Evolutionary conservation across 1,139 yeast genomes (phyloP).

Genomic region (Geotrichum candidum): DNA sequence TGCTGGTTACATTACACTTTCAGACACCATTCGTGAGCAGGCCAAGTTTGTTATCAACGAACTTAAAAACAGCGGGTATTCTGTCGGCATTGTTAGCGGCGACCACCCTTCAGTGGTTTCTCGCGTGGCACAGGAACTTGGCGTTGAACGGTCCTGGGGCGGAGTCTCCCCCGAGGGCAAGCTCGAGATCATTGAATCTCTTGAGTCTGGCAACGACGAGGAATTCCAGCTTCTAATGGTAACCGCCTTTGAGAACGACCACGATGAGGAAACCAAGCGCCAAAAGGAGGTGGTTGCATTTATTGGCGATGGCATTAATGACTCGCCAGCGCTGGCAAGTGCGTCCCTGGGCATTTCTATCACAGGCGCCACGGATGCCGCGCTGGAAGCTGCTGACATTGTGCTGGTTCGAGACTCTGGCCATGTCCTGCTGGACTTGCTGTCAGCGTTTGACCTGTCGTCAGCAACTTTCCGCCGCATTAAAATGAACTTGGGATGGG

Average conservation of each 20-base stretch:
- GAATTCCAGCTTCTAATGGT: neutral
- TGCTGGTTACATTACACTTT: slow-evolving; percentile 59
- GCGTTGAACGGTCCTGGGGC: slow-evolving; percentile 68
- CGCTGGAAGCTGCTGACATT: slow-evolving; percentile 90
- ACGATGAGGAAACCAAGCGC: neutral
- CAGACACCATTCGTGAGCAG: slow-evolving; percentile 66
- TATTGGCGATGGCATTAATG: slow-evolving; percentile 96
- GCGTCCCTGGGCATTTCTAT: slow-evolving; percentile 89
- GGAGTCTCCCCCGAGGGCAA: slow-evolving; percentile 76
- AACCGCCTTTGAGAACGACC: neutral
- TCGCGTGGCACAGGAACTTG: slow-evolving; percentile 59
- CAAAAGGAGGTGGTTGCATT: slow-evolving; percentile 51
- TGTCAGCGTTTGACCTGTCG: slow-evolving; percentile 72
- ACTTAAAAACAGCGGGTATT: slow-evolving; percentile 49
- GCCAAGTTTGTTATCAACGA: slow-evolving; percentile 57
- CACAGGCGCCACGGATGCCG: slow-evolving; percentile 90
- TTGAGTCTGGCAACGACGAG: slow-evolving; percentile 41
- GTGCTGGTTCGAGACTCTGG: slow-evolving; percentile 51
- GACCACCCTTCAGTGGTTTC: slow-evolving; percentile 63
- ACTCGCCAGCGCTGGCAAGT: slow-evolving; percentile 88
- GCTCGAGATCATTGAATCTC: slow-evolving; percentile 54
- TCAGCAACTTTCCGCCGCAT: slow-evolving; percentile 65
- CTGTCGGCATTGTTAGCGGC: slow-evolving; percentile 89
- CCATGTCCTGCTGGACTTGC: slow-evolving; percentile 50
- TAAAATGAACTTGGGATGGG: slow-evolving; percentile 78